Evolutionary conservation across 345 rosid genomes (phyloP).

Genomic region (Melaleuca alternifolia): DNA sequence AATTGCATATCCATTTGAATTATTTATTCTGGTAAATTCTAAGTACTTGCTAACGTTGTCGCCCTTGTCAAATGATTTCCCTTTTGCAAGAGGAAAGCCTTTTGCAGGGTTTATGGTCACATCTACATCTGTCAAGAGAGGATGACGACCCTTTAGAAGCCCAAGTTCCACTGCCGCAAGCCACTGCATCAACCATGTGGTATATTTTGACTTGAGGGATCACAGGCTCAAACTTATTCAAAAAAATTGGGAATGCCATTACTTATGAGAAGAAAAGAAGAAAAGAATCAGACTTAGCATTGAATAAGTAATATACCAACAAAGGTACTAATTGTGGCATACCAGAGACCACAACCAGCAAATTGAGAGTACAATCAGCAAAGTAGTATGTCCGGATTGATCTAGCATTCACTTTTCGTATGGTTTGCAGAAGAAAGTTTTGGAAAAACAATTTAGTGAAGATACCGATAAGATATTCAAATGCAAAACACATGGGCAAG

Average conservation of each 20-base stretch:
- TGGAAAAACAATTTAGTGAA: not conserved
- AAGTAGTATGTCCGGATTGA: not conserved
- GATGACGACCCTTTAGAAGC: constrained; percentile 96
- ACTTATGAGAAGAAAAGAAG: not conserved
- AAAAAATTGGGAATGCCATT: not conserved
- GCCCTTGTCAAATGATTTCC: constrained; percentile 23
- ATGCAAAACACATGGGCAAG: not conserved
- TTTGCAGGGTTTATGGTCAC: constrained; percentile 56
- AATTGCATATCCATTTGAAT: constrained; percentile 29
- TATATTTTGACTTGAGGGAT: not conserved
- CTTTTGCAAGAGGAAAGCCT: constrained; percentile 42
- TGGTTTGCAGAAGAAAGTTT: not conserved
- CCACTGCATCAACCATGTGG: constrained; percentile 48
- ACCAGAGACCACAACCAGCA: not conserved
- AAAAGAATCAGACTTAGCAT: not conserved
- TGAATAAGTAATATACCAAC: not conserved
- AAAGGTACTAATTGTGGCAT: not conserved
- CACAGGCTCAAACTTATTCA: not conserved
- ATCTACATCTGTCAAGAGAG: constrained; percentile 81
- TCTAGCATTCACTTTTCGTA: not conserved
- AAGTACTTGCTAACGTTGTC: constrained; percentile 24
- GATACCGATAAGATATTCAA: not conserved
- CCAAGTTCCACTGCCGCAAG: constrained; percentile 88
- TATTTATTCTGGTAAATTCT: constrained; percentile 22
- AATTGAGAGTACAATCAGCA: not conserved